phyloP scores from a whole-genome alignment of 1,284 basidiomycete species.

The Hymenochaete sp. region DNA sequence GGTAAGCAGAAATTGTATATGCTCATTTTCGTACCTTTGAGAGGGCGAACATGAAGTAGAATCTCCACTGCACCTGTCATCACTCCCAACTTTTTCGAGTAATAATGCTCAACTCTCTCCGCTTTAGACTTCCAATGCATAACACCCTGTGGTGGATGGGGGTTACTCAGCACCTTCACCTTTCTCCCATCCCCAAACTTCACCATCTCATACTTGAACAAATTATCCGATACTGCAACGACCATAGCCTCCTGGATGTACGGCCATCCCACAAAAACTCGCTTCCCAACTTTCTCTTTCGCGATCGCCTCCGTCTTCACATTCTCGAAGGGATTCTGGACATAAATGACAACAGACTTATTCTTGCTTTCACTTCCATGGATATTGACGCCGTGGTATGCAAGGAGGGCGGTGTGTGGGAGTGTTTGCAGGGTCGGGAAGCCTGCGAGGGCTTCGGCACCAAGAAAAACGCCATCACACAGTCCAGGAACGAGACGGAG shows the following conservation, averaged over 20 bases:
- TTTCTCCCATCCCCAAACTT: slow-evolving; percentile 44
- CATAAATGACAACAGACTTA: slow-evolving; percentile 86
- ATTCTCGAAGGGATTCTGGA: slow-evolving; percentile 68
- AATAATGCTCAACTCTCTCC: slow-evolving; percentile 73
- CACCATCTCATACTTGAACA: slow-evolving; percentile 82
- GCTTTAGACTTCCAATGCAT: slow-evolving; percentile 70
- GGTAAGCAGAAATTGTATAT: slow-evolving; percentile 5
- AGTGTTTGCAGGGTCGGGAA: slow-evolving; percentile 94
- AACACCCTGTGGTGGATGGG: slow-evolving; percentile 60
- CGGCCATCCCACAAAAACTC: slow-evolving; percentile 86
- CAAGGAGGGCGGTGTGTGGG: slow-evolving; percentile 69
- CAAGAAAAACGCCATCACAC: slow-evolving; percentile 82
- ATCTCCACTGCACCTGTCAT: slow-evolving; percentile 77
- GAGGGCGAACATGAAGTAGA: slow-evolving; percentile 73
- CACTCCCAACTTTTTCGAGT: slow-evolving; percentile 87
- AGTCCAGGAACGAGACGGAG: slow-evolving; percentile 82
- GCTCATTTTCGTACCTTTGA: slow-evolving; percentile 61
- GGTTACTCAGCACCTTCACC: slow-evolving; percentile 57
- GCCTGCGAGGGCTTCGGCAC: slow-evolving; percentile 82
- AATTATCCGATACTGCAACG: slow-evolving; percentile 76
- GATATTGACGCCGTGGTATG: slow-evolving; percentile 86
- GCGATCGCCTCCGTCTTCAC: slow-evolving; percentile 71
- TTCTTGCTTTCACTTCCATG: slow-evolving; percentile 87
- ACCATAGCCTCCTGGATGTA: slow-evolving; percentile 91
- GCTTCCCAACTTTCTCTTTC: slow-evolving; percentile 62